Evolutionary conservation across 306 rosid genomes (phyloP), one percentile per base, ranked within the genome.

Genomic region (Sindora glabra): DNA sequence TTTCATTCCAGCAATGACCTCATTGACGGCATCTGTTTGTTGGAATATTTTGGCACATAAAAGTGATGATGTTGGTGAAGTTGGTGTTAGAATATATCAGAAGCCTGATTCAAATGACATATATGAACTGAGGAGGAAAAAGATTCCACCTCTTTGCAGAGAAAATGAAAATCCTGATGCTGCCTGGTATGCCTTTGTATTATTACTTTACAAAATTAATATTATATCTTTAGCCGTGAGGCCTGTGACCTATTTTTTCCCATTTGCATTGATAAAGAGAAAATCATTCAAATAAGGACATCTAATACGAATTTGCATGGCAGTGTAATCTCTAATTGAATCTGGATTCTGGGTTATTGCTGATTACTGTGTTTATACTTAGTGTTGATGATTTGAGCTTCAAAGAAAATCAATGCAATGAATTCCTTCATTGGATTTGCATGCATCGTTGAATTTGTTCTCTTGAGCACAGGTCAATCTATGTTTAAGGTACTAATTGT

Each of bases 21-120:
- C 56, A 15, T 67, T 83, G 80, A 74, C 83, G 7, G 88, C 89
- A 24, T 82, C 96, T 12, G 74, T 92, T 62, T 92, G 94, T 78
- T 92, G 96, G 98, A 92, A 92, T 75, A 80, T 92, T 81, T 71
- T 92, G 79, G 98, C 96, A 12, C 90, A 85, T 73, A 92, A 86
- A 86, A 88, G 85, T 22, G 96, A 92, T 46, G 95, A 92, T 52
- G 73, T 81, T 29, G 76, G 86, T 27, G 98, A 92, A 60, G 83
- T 86, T 63, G 95, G 95, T 59, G 85, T 92, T 60, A 89, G 75
- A 79, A 80, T 92, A 70, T 89, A 92, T 62, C 96, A 92, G 84
- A 92, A 83, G 78, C 95, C 96, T 8, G 95, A 86, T 55, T 85
- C 90, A 38, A 89, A 92, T 60, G 95, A 78, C 46, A 83, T 89